A percentile compares a stretch with the other conserved stretches of the same genome.
Evolutionary conservation across 1,139 yeast genomes (phyloP).

Genomic region (Pichia sp.): DNA sequence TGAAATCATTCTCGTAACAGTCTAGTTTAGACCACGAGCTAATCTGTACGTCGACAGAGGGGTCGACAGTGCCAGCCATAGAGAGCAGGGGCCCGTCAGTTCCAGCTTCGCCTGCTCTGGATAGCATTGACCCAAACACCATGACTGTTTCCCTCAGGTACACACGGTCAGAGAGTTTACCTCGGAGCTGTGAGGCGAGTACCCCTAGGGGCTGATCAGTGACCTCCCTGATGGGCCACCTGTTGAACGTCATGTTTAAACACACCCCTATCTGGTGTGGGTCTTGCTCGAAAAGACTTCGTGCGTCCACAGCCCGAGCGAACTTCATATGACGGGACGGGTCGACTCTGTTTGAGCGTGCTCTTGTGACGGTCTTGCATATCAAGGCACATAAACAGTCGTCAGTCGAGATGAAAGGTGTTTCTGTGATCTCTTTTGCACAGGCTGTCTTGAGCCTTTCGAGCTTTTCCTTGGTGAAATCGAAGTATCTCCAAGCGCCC

Average conservation of each 20-base stretch:
- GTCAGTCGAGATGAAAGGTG: background rate
- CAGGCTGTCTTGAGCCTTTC: background rate
- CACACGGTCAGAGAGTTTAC: background rate
- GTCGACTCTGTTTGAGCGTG: background rate
- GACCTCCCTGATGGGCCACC: background rate
- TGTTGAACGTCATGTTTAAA: background rate
- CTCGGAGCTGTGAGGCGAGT: background rate
- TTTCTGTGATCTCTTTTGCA: background rate
- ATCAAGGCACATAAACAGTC: slow-evolving; percentile 1
- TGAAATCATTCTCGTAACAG: background rate
- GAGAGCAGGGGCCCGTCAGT: background rate
- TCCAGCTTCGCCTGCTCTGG: background rate
- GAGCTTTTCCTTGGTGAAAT: background rate
- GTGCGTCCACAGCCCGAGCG: background rate
- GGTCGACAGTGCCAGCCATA: slow-evolving; percentile 1
- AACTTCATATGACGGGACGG: background rate
- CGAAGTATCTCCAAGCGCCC: background rate
- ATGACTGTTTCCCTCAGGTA: background rate
- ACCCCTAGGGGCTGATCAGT: background rate
- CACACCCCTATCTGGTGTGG: background rate
- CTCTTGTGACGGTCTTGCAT: background rate
- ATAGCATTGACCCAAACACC: slow-evolving; percentile 1
- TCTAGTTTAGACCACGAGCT: background rate
- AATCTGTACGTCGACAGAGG: background rate
- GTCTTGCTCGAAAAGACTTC: background rate